Percentiles rank a stretch among this genome's conserved stretches.
Evolutionary conservation across 768 basidiomycete genomes (phyloP).

Genomic region (Favolaschia claudopus): DNA sequence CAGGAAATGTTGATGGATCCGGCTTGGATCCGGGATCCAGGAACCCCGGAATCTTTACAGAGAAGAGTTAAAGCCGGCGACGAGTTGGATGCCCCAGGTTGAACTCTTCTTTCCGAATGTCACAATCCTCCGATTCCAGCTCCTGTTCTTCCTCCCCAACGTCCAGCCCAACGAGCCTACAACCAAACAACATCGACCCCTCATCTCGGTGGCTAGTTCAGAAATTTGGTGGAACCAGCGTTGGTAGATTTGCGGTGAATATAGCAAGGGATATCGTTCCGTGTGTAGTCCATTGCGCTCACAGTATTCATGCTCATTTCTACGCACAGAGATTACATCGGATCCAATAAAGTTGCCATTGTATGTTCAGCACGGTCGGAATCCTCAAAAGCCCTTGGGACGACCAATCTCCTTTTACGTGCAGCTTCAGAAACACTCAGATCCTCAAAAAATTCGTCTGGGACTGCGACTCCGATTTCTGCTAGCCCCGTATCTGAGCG

Average conservation of each 20-base stretch:
- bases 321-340: constrained; percentile 67
- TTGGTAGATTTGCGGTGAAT: constrained; percentile 86
- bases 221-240: constrained; percentile 93
- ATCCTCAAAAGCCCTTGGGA: constrained; percentile 92
- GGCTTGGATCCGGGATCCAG: too few species aligned
- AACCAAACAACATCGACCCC: constrained; percentile 80
- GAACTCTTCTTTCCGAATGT: too few species aligned
- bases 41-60: too few species aligned
- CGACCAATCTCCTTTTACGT: constrained; percentile 90
- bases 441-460: constrained; percentile 49
- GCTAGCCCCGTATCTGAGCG: constrained; percentile 55
- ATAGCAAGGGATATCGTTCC: constrained; percentile 87
- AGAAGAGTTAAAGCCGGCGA: too few species aligned
- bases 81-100: too few species aligned
- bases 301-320: background rate
- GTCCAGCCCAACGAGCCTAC: constrained; percentile 71
- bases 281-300: constrained; percentile 59
- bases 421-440: constrained; percentile 85
- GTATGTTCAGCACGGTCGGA: constrained; percentile 98
- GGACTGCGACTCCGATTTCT: constrained; percentile 62
- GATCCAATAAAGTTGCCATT: constrained; percentile 84
- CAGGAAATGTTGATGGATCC: too few species aligned
- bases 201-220: constrained; percentile 88
- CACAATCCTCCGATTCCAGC: constrained; percentile 34
- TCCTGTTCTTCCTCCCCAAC: constrained; percentile 50